Base-by-base conservation (phyloP, 306 rosid genomes). In the Gleditsia sinensis region DNA sequence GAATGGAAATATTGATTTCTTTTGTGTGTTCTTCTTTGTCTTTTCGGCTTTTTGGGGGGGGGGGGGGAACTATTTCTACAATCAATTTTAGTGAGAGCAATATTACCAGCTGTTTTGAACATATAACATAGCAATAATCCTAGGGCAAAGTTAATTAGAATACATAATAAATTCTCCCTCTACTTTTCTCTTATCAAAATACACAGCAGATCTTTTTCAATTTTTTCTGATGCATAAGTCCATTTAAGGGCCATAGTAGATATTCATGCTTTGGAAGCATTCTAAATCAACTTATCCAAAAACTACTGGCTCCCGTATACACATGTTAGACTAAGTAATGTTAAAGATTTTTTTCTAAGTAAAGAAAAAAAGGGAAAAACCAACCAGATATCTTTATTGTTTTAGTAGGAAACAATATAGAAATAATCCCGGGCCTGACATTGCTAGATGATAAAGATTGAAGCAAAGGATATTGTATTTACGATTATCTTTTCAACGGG, bases 401-500 rank as follows among this genome's bases (percentile, higher is more conserved):
- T 28, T 57, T 43, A 58, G 32, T 27, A 4, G 34, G 40, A 71
- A 40, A 11, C 43, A 45, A 58, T 4, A 23, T 69, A 37, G 46
- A 36, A 69, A 13, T 59, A 36, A 39, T 63, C 60, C 50, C 16
- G 16, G 61, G 68, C 42, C 30, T 30, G 67, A 17, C 33, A 67
- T 45, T n/a, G 46, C 24, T 46, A 36, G 28, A 77, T 21, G 33
- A 36, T 28, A 62, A 53, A 75, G 49, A 64, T 33, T n/a, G 63
- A 66, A 76, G 69, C 54, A 62, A 77, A 80, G 76, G 74, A 64
- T 67, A 69, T 62, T 69, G 70, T 13, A 61, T 64, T 17, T 89
- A 94, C 98, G 75, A 79, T 39, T 83, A 91, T 91, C 91, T 90
- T 91, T 61, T 65, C 90, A 46, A 90, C 61, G 49, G 97, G 93